Base-by-base conservation (phyloP, 208 protist genomes). In the Angomonas deanei region DNA sequence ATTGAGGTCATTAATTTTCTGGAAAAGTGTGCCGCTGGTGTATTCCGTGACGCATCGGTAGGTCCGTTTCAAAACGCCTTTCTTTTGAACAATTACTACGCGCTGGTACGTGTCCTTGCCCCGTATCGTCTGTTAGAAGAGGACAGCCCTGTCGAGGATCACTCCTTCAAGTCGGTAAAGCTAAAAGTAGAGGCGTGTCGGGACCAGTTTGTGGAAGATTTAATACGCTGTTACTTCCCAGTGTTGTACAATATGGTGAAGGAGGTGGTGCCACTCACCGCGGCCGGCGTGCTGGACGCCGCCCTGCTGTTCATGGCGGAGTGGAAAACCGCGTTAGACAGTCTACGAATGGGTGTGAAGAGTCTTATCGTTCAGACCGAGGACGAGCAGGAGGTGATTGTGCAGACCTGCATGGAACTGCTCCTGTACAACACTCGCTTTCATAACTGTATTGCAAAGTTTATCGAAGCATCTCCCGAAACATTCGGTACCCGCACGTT, bases 401-500 rank as follows among this genome's bases (percentile, higher is more conserved):
- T 83, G 48, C 84, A 94, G 62, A 70, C 74, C 10, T 94, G 88
- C 70, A 92, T 88, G 74, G 79, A 94, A 38, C 76, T 74, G 34
- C 70, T 94, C 8, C 64, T 92, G 48, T 83, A 76, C 72, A 94
- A 94, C 58, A 85, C 82, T 15, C 72, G 81, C 8, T 91, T 92
- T 34, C 72, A 89, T 19, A 72, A 62, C 33, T 68, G 73, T 42
- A 60, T 91, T 3, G 68, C 80, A 1, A 46, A 33, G 11, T 69
- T 68, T 0, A 33, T 86, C 0, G 77, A 80, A 42, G 31, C 42
- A 3, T 26, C 63, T 23, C 39, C 61, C 2, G 53, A 68, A 3
- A 59, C 21, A 17, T 82, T 86, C 23, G 65, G 59, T 4, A 66
- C 66, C 5, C 63, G 76, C 13, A 60, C 81, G 0, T 30, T 88